phyloP scores from a whole-genome alignment of 2,329 filamentous ascomycete species.

The Elsinoe perseae region DNA sequence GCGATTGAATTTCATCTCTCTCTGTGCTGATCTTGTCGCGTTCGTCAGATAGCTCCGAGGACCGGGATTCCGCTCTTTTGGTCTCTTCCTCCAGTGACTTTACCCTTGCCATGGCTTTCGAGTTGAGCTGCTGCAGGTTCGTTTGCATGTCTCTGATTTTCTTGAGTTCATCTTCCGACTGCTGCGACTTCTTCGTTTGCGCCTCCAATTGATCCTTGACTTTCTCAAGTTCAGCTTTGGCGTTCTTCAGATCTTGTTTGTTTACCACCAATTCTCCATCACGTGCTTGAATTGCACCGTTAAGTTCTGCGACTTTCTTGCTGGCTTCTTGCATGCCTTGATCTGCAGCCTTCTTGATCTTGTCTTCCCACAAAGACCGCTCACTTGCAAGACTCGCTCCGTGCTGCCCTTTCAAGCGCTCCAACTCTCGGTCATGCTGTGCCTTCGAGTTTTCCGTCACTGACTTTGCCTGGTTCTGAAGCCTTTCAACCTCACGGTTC shows the following conservation, averaged over 20 bases:
- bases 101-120: slow-evolving; percentile 19
- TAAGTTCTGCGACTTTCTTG: slow-evolving; percentile 7
- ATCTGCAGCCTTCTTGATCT: slow-evolving; percentile 19
- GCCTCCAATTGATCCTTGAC: slow-evolving; percentile 20
- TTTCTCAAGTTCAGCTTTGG: slow-evolving; percentile 16
- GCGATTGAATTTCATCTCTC: slow-evolving; percentile 20
- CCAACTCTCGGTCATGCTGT: slow-evolving; percentile 35
- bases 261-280: slow-evolving; percentile 24
- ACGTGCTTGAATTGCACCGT: slow-evolving; percentile 8
- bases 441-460: slow-evolving; percentile 23
- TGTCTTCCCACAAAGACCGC: slow-evolving; percentile 26
- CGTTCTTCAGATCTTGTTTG: slow-evolving; percentile 21
- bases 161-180: slow-evolving; percentile 24
- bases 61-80: slow-evolving; percentile 11
- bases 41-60: slow-evolving; percentile 20
- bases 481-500: slow-evolving; percentile 46
- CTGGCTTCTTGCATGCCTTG: slow-evolving; percentile 16
- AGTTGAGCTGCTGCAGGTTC: slow-evolving; percentile 20
- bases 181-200: slow-evolving; percentile 21
- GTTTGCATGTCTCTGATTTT: slow-evolving; percentile 29
- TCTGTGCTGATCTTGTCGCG: slow-evolving; percentile 24
- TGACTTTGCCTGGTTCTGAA: slow-evolving; percentile 28
- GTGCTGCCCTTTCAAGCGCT: slow-evolving; percentile 30
- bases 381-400: slow-evolving; percentile 26
- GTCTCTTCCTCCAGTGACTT: slow-evolving; percentile 21